Evolutionary conservation across 1,284 basidiomycete species (phyloP), one percentile per base, ranked within the genome.

Genomic region (Tremellales sp.): DNA sequence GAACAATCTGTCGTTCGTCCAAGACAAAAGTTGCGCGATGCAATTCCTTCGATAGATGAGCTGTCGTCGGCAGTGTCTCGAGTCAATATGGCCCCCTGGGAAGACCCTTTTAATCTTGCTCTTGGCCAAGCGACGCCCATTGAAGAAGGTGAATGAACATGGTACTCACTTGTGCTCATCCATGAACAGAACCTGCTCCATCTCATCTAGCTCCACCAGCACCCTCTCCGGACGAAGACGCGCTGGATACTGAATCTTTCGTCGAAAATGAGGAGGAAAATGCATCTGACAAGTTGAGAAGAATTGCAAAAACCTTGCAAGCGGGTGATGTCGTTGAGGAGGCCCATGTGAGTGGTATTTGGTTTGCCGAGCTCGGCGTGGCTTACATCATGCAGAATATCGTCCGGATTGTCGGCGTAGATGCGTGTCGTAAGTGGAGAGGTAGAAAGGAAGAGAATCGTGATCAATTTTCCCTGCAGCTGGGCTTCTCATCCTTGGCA

Each of bases 271-370:
- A 66, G 13, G 72, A 73, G 19, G 55, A 57, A 76, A 86, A 45
- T 75, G 85, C 64, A 78, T 87, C 28, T 77, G 90, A 65, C 84
- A 94, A 74, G 83, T 57, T 75, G 71, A 47, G 71, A 49, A 51
- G 74, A 10, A 66, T 78, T 8, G 62, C 75, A 13, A 74, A 73
- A 34, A 71, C 73, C 0, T 77, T 97, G 19, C 87, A 93, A 62
- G 81, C 85, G 12, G 88, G 88, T 3, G 93, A 97, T 66, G 79
- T 90, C 3, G 90, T 97, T 32, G 88, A 94, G 58, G 87, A 86
- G n/a, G 85, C 66, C 10, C 63, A 66, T 53, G 59, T 61, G 16
- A 44, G 54, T 51, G 8, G 5, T 25, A 16, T n/a, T 33, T 3
- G 28, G 18, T 21, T 16, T 27, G 21, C 18, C 13, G 9, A 24